These are phyloP conservation scores for Heritiera littoralis DNA, from an alignment of 345 rosid species.

Conservation along the genomic window DNA sequence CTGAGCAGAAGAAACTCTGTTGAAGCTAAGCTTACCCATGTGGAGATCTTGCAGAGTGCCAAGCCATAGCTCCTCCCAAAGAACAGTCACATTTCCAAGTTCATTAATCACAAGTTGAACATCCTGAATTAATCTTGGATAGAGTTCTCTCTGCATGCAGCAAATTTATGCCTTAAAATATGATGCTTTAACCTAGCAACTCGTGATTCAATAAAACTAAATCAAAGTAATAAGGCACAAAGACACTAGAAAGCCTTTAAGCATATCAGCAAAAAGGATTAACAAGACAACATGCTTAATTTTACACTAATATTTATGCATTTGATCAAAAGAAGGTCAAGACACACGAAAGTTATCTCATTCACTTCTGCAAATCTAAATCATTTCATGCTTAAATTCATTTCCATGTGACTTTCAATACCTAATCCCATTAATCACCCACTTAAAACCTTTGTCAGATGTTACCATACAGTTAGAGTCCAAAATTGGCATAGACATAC, in stretches of 20 bases:
- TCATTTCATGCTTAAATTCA: neutral
- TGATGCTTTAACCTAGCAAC: slow-evolving; percentile 17
- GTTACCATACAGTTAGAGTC: neutral
- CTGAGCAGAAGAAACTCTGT: slow-evolving; percentile 22
- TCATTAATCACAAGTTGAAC: slow-evolving; percentile 92
- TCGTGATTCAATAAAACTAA: slow-evolving; percentile 21
- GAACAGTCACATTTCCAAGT: slow-evolving; percentile 86
- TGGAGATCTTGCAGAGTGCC: slow-evolving; percentile 97
- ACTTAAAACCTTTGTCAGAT: neutral
- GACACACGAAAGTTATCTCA: neutral
- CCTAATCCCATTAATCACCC: neutral
- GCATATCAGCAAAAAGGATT: slow-evolving; percentile 7
- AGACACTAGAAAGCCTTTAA: neutral
- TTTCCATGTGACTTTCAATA: slow-evolving; percentile 7
- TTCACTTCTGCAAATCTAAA: neutral
- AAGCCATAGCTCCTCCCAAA: slow-evolving; percentile 98
- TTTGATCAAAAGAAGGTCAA: neutral
- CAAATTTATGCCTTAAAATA: slow-evolving; percentile 23
- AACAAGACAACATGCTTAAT: neutral
- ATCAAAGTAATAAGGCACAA: neutral
- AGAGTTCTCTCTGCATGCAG: slow-evolving; percentile 67
- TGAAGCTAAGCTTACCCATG: slow-evolving; percentile 55
- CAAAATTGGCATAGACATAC: neutral
- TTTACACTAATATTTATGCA: neutral
- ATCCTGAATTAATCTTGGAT: slow-evolving; percentile 86